Percentiles rank a stretch among this genome's conserved stretches.
phyloP scores from a whole-genome alignment of 345 rosid genomes.

The Nasturtium officinale region DNA sequence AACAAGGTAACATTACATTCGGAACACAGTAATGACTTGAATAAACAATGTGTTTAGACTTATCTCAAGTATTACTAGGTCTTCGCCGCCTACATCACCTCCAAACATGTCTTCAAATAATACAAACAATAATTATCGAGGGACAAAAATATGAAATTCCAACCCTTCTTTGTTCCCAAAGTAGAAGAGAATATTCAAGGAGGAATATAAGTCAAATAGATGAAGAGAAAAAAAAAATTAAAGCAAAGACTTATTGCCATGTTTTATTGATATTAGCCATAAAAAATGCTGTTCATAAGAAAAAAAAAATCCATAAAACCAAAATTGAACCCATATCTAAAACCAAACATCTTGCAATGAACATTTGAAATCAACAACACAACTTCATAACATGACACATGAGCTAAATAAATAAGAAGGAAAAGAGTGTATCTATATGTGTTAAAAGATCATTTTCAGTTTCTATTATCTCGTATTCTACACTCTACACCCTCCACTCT shows the following conservation, averaged over 20 bases:
- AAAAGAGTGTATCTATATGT: not conserved
- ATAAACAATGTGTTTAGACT: not conserved
- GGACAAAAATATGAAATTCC: not conserved
- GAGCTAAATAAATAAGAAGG: slow-evolving; percentile 1
- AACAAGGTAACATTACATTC: slow-evolving; percentile 21
- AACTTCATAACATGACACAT: not conserved
- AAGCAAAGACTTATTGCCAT: not conserved
- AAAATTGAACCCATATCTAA: slow-evolving; percentile 8
- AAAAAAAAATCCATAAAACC: not conserved
- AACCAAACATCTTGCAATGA: slow-evolving; percentile 13
- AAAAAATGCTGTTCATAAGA: not conserved
- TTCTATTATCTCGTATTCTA: slow-evolving; percentile 6
- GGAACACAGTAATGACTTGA: not conserved
- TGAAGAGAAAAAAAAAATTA: not conserved
- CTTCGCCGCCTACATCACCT: not conserved
- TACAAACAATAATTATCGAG: not conserved
- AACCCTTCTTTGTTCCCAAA: not conserved
- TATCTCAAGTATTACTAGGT: not conserved
- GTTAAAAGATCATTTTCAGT: not conserved
- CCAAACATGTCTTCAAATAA: slow-evolving; percentile 13
- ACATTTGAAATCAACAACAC: slow-evolving; percentile 23
- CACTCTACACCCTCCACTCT: slow-evolving; percentile 30
- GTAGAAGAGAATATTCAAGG: not conserved
- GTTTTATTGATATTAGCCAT: slow-evolving; percentile 8
- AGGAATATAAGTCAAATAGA: slow-evolving; percentile 18